These are phyloP conservation scores for Stylosanthes scabra DNA, from an alignment of 331 rosid genomes.

Conservation along the genomic window DNA sequence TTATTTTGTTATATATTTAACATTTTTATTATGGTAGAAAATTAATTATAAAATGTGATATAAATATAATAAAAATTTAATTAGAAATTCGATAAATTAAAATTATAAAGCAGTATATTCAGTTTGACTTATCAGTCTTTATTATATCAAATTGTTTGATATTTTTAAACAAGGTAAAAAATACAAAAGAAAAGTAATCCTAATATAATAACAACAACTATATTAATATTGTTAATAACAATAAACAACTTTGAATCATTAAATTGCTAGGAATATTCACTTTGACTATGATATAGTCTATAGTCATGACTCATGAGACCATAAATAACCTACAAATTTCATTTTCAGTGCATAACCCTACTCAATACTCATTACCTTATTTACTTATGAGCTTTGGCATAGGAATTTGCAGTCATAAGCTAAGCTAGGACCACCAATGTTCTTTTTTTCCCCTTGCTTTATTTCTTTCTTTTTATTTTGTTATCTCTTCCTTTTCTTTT, in stretches of 20 bases:
- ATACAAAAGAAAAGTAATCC: no score
- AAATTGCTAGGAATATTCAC: constrained; percentile 14
- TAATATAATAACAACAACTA: no score
- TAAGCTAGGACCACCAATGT: background rate
- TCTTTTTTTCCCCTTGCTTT: background rate
- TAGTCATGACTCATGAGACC: background rate
- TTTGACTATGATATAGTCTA: background rate
- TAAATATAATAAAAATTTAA: no score
- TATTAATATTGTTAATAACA: no score
- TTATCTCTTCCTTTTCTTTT: background rate
- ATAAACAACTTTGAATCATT: background rate
- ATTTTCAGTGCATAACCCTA: background rate
- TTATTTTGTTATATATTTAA: no score
- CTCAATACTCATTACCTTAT: background rate
- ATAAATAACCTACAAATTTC: background rate
- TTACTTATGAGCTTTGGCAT: background rate
- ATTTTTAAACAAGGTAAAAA: no score
- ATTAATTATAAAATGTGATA: no score
- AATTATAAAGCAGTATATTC: no score
- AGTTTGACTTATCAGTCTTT: no score
- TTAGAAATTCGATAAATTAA: no score
- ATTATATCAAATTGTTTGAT: no score
- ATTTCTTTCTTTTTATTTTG: background rate
- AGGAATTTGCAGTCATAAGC: constrained; percentile 14
- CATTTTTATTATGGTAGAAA: no score